Conservation (phyloP, 1,284 basidiomycete species). For the Apiotrichum sp. region DNA sequence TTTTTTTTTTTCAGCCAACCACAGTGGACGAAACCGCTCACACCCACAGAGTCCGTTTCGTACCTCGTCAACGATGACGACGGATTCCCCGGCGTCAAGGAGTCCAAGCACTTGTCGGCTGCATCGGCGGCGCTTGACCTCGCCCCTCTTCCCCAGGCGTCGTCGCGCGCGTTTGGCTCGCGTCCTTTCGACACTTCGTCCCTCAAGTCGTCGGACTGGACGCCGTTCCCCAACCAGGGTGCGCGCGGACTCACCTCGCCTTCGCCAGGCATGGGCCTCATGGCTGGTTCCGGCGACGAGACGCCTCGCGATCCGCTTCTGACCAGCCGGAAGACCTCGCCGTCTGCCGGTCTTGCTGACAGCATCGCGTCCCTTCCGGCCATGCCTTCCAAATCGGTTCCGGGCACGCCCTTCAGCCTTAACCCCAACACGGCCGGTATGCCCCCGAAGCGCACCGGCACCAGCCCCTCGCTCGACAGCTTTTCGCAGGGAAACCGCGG, state of each 20-base stretch:
- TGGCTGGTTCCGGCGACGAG: constrained; percentile 40
- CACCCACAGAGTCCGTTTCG: constrained; percentile 69
- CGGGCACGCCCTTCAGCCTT: constrained; percentile 43
- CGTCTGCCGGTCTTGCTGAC: constrained; percentile 39
- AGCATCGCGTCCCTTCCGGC: constrained; percentile 45
- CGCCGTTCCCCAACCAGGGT: constrained; percentile 63
- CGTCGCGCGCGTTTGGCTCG: constrained; percentile 58
- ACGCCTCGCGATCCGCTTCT: constrained; percentile 13
- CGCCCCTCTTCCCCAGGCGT: constrained; percentile 77
- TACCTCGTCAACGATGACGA: constrained; percentile 88
- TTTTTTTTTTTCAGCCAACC: too few relatives aligned
- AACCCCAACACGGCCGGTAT: constrained; percentile 23
- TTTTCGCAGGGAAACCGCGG: constrained; percentile 42
- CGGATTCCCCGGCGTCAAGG: constrained; percentile 59
- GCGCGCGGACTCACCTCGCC: constrained; percentile 42
- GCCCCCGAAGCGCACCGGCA: constrained; percentile 28
- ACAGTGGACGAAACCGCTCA: constrained; percentile 1
- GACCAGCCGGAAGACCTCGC: constrained; percentile 29
- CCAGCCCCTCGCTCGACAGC: constrained; percentile 30
- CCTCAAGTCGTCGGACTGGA: constrained; percentile 81
- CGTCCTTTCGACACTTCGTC: constrained; percentile 55
- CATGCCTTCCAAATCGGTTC: constrained; percentile 46
- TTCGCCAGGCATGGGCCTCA: constrained; percentile 52
- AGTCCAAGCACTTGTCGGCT: constrained; percentile 62
- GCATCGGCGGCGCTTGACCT: constrained; percentile 88